Evolutionary conservation across 495 filamentous ascomycete genomes (phyloP).

Genomic region (Neurospora sp.): DNA sequence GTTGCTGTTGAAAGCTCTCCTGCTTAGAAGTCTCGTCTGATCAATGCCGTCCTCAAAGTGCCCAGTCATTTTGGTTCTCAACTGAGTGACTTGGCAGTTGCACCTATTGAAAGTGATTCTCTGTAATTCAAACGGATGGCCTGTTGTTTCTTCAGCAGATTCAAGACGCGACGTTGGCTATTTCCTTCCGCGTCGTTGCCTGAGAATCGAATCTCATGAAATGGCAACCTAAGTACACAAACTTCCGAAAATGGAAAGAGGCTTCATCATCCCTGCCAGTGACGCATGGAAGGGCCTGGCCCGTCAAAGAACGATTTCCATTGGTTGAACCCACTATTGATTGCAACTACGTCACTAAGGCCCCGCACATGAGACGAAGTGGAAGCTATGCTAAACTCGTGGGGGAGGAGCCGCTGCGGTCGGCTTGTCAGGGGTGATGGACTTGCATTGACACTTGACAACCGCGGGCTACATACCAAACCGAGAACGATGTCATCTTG

Average conservation of each 20-base stretch:
- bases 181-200: not conserved
- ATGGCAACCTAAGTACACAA: not conserved
- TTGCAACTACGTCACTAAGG: not conserved
- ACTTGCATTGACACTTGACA: not conserved
- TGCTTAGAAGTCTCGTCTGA: not conserved
- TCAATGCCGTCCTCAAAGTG: not conserved
- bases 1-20: not conserved
- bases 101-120: not conserved
- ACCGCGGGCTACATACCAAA: not conserved
- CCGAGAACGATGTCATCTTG: not conserved
- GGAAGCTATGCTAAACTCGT: not conserved
- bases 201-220: not conserved
- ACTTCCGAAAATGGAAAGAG: not conserved
- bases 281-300: not conserved
- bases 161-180: not conserved
- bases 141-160: not conserved
- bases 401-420: not conserved
- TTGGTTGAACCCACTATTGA: not conserved
- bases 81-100: not conserved
- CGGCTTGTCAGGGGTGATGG: not conserved
- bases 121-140: not conserved
- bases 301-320: not conserved
- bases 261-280: not conserved
- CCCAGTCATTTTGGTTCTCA: not conserved
- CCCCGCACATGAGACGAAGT: not conserved